Base-by-base conservation (phyloP, 768 basidiomycete species). In the Suillus subaureus region DNA sequence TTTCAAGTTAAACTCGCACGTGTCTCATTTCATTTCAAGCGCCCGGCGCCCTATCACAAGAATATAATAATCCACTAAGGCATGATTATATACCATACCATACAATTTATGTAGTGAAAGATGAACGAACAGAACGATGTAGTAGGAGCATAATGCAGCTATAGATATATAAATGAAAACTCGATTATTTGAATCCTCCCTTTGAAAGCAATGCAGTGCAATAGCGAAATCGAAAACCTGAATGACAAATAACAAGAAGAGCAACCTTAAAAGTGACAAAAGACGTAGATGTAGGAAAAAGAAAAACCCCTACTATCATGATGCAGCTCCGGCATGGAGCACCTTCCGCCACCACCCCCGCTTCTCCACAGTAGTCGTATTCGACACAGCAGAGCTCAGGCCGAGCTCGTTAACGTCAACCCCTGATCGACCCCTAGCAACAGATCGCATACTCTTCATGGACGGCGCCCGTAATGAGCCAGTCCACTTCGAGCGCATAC, bases 321-420 rank as follows among this genome's bases (percentile, higher is more conserved):
- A 49, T 60, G 40, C 40, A 28, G 18, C 40, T 23, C 55, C 63
- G 2, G 40, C 26, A 28, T 28, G 74, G 21, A 76, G 68, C 52
- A 77, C 75, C 60, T 76, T 76, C 56, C 71, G 73, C 75, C 75
- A 76, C 75, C 75, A 76, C 23, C 67, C 65, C n/a, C 73, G 70
- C 31, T 68, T 75, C 55, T 73, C 76, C 39, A 56, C 8, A 1
- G 28, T 43, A 16, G 33, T 28, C 15, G 57, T 35, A 61, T 58
- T 66, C 9, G 58, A 62, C 12, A 21, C 31, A 4, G 37, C 54
- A 18, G 61, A 55, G 6, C 68, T 61, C n/a, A 9, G 35, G 57
- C 55, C 63, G 58, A 58, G 28, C 28, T 61, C 61, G 31, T 56
- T 26, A 49, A 15, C 42, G 33, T 42, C 23, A 12, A 47, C 47